Evolutionary conservation across 2,329 filamentous ascomycete genomes (phyloP).

Genomic region (Fusarium burgessii): DNA sequence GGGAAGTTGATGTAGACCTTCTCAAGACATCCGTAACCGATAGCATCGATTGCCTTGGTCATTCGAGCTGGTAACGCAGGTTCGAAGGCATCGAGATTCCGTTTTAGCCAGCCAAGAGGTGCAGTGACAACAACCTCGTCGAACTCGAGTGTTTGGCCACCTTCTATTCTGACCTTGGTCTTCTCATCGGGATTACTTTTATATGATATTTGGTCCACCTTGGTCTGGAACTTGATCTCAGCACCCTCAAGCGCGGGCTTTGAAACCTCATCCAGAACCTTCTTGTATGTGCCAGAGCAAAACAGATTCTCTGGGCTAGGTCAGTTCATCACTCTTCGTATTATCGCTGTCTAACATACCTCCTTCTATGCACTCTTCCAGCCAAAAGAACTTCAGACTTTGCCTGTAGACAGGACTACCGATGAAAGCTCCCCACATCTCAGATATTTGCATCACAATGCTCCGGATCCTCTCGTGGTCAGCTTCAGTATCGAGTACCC

Average conservation of each 20-base stretch:
- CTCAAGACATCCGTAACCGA: constrained; percentile 78
- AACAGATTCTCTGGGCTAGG: constrained; percentile 66
- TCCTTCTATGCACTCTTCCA: constrained; percentile 82
- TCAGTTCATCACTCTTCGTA: background rate
- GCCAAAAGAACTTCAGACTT: constrained; percentile 81
- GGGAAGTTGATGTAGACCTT: constrained; percentile 81
- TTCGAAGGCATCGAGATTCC: constrained; percentile 68
- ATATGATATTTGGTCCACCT: constrained; percentile 59
- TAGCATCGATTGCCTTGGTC: constrained; percentile 69
- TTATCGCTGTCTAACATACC: constrained; percentile 54
- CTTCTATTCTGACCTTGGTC: constrained; percentile 60
- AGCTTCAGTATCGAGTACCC: constrained; percentile 60
- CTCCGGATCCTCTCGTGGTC: constrained; percentile 56
- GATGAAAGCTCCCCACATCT: constrained; percentile 78
- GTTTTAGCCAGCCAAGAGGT: constrained; percentile 77
- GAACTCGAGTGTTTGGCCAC: constrained; percentile 63
- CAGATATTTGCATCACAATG: constrained; percentile 64
- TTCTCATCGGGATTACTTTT: constrained; percentile 47
- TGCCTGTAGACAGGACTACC: constrained; percentile 73
- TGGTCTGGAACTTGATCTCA: constrained; percentile 63
- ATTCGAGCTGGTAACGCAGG: constrained; percentile 69
- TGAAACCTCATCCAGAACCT: constrained; percentile 69
- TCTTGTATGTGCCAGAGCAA: constrained; percentile 69
- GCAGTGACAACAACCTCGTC: constrained; percentile 77
- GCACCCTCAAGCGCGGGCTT: constrained; percentile 67